Percentiles rank a stretch among this genome's conserved stretches.
These are phyloP conservation scores for Eutrema salsugineum DNA, from an alignment of 441 rosid genomes.

Conservation along the genomic window DNA sequence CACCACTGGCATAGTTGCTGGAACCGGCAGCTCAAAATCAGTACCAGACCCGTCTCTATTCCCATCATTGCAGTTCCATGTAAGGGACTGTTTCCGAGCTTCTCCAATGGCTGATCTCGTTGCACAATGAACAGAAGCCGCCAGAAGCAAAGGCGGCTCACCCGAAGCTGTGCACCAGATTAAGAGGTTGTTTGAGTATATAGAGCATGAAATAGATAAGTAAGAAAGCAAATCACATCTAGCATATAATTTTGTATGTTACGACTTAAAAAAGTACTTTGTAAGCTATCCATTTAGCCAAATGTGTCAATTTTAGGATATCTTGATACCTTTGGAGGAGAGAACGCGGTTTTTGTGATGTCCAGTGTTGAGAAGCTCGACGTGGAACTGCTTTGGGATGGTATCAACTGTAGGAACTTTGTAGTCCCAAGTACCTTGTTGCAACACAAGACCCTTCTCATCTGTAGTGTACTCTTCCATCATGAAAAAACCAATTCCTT, in stretches of 20 bases:
- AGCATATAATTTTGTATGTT: too few species aligned
- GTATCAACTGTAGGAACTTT: conserved; percentile 85
- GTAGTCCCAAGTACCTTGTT: conserved; percentile 77
- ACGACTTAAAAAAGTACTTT: too few species aligned
- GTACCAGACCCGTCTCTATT: conserved; percentile 17
- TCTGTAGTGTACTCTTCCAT: conserved; percentile 66
- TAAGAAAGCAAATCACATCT: background rate
- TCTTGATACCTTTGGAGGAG: conserved; percentile 72
- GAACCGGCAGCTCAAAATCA: conserved; percentile 50
- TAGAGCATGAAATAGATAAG: background rate
- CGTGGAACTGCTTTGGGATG: conserved; percentile 67
- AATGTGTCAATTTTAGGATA: too few species aligned
- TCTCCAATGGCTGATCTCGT: conserved; percentile 65
- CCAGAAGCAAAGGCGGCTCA: conserved; percentile 75
- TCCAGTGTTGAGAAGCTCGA: conserved; percentile 61
- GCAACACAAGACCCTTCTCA: conserved; percentile 53
- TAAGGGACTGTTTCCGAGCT: conserved; percentile 53
- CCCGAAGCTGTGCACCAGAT: conserved; percentile 56
- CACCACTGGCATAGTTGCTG: conserved; percentile 79
- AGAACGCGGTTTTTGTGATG: conserved; percentile 66
- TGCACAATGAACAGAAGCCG: conserved; percentile 82
- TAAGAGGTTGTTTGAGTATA: background rate
- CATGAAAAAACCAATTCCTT: conserved; percentile 87
- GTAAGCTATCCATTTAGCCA: too few species aligned
- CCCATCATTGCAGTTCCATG: conserved; percentile 38